These are phyloP conservation scores for Vigna angularis DNA, from an alignment of 306 rosid genomes.

Conservation along the genomic window DNA sequence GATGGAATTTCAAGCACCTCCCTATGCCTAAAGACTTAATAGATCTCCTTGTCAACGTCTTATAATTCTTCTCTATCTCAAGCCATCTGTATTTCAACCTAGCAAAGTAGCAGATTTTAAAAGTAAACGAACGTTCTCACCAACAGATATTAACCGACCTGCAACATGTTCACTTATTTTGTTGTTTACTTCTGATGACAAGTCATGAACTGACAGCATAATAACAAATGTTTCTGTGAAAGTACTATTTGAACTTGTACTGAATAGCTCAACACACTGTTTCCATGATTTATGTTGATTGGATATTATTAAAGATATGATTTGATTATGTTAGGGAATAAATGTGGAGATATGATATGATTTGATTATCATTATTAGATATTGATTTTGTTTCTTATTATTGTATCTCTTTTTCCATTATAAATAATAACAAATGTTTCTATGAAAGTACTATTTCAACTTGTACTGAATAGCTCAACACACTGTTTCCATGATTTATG, in stretches of 20 bases:
- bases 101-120: background rate
- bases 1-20: background rate
- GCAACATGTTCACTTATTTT: conserved; percentile 21
- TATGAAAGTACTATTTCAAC: too few species aligned
- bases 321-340: too few species aligned
- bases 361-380: too few species aligned
- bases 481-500: background rate
- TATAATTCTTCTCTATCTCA: background rate
- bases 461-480: too few species aligned
- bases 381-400: too few species aligned
- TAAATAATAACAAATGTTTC: background rate
- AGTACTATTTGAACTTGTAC: too few species aligned
- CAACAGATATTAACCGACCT: background rate
- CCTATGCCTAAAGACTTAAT: background rate
- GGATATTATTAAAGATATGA: background rate
- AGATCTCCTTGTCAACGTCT: background rate
- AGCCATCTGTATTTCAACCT: background rate
- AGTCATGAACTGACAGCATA: conserved; percentile 9
- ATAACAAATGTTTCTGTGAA: background rate
- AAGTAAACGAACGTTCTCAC: background rate
- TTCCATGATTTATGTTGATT: conserved; percentile 6
- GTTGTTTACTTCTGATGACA: conserved; percentile 12
- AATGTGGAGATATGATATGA: too few species aligned
- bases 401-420: too few species aligned
- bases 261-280: background rate